phyloP scores from a whole-genome alignment of 129 eudicot genomes.

The Ambrosia artemisiifolia region DNA sequence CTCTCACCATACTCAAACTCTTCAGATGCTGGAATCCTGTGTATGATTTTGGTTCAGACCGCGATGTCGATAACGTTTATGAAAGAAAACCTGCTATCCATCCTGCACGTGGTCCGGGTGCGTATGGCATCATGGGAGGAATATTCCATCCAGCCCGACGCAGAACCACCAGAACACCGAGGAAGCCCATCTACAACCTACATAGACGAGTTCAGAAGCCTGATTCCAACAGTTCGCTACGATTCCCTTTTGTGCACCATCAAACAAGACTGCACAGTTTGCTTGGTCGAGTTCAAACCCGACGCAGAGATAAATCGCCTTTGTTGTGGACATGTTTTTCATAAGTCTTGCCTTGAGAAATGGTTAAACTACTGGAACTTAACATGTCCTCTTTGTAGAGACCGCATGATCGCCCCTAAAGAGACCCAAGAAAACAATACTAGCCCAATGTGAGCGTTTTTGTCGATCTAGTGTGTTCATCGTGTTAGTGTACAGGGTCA shows the following conservation, averaged over 20 bases:
- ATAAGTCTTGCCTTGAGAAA: slow-evolving; percentile 63
- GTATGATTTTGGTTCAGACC: slow-evolving; percentile 63
- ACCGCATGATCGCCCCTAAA: slow-evolving; percentile 43
- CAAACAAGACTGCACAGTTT: slow-evolving; percentile 75
- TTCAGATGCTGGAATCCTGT: slow-evolving; percentile 70
- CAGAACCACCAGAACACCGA: slow-evolving; percentile 37
- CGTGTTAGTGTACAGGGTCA: slow-evolving; percentile 6
- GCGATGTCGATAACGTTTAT: slow-evolving; percentile 63
- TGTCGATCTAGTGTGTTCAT: neutral
- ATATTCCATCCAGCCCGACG: slow-evolving; percentile 25
- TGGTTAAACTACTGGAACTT: slow-evolving; percentile 73
- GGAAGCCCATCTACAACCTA: slow-evolving; percentile 44
- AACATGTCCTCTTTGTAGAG: slow-evolving; percentile 84
- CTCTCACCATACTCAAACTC: slow-evolving; percentile 65
- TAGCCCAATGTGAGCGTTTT: slow-evolving; percentile 62
- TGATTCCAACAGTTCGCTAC: slow-evolving; percentile 53
- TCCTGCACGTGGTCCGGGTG: slow-evolving; percentile 59
- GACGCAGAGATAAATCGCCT: slow-evolving; percentile 62
- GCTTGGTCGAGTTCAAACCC: slow-evolving; percentile 69
- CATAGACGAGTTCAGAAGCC: slow-evolving; percentile 61
- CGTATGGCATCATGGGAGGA: slow-evolving; percentile 53
- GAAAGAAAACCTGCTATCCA: slow-evolving; percentile 49
- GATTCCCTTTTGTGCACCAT: slow-evolving; percentile 37
- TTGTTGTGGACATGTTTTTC: slow-evolving; percentile 80
- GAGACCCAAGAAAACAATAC: slow-evolving; percentile 71